These are phyloP conservation scores for Parastagonospora nodorum DNA, from an alignment of 2,329 filamentous ascomycete species.

Conservation along the genomic window DNA sequence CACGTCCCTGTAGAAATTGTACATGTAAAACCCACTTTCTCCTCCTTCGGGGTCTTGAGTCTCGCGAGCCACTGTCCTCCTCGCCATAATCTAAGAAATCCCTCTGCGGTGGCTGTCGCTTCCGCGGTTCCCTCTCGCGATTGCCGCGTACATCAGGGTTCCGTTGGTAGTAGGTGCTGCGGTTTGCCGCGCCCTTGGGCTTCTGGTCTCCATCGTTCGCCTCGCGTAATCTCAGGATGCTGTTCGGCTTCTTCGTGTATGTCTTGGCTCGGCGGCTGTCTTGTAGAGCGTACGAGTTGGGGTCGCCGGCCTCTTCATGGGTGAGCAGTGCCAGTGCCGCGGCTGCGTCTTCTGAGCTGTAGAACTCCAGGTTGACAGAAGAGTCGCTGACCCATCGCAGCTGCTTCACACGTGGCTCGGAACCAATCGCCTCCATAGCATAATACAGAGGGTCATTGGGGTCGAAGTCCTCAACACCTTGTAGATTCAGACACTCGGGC, in stretches of 20 bases:
- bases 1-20: constrained; percentile 7
- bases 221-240: constrained; percentile 72
- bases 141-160: constrained; percentile 81
- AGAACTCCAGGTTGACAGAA: constrained; percentile 85
- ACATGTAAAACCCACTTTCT: constrained; percentile 21
- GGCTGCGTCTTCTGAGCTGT: constrained; percentile 57
- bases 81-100: constrained; percentile 39
- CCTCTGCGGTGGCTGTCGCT: constrained; percentile 55
- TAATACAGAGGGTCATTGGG: constrained; percentile 81
- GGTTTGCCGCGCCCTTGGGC: constrained; percentile 73
- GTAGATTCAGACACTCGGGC: constrained; percentile 77
- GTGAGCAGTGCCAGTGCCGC: constrained; percentile 60
- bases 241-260: constrained; percentile 70
- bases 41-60: constrained; percentile 27
- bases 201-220: constrained; percentile 81
- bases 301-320: constrained; percentile 52
- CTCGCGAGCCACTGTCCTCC: constrained; percentile 24
- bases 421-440: constrained; percentile 68
- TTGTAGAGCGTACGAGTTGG: constrained; percentile 57
- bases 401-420: constrained; percentile 55
- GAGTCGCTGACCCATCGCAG: constrained; percentile 96
- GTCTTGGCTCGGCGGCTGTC: constrained; percentile 70
- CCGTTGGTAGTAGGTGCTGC: constrained; percentile 89
- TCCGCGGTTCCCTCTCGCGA: constrained; percentile 55
- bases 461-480: constrained; percentile 80